Percentiles rank a stretch among this genome's conserved stretches.
Conservation (phyloP, 2,329 filamentous ascomycete genomes). For the Cephalotrichum gorgonifer region DNA sequence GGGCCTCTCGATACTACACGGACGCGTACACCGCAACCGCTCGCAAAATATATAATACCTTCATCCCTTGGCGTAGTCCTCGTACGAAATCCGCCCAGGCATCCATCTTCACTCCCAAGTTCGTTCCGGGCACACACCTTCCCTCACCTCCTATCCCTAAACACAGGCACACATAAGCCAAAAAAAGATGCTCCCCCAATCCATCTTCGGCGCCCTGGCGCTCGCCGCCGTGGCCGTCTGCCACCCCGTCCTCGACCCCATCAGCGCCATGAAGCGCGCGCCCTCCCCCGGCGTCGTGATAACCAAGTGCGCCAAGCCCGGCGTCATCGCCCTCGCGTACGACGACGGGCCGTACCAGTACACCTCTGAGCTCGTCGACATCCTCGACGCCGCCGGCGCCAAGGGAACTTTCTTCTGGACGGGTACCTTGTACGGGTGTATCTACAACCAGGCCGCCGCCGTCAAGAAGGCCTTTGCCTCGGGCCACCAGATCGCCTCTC, state of each 20-base stretch:
- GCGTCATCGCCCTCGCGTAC: constrained; percentile 39
- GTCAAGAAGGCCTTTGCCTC: constrained; percentile 40
- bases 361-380: constrained; percentile 38
- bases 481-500: constrained; percentile 43
- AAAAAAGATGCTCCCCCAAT: constrained; percentile 17
- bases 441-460: constrained; percentile 37
- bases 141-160: background rate
- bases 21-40: too few species aligned
- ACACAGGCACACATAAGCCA: background rate
- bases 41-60: too few species aligned
- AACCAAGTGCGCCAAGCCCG: constrained; percentile 30
- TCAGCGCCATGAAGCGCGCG: constrained; percentile 28
- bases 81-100: too few species aligned
- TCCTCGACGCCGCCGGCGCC: constrained; percentile 32
- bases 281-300: constrained; percentile 31
- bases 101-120: background rate
- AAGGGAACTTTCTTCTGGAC: constrained; percentile 46
- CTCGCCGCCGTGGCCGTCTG: constrained; percentile 17
- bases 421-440: constrained; percentile 38
- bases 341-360: constrained; percentile 42
- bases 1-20: too few species aligned
- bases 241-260: constrained; percentile 21
- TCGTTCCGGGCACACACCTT: background rate
- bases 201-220: constrained; percentile 13
- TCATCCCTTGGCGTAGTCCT: too few species aligned